Conservation (phyloP, 1,284 basidiomycete genomes). For the Trichosporon sp. region DNA sequence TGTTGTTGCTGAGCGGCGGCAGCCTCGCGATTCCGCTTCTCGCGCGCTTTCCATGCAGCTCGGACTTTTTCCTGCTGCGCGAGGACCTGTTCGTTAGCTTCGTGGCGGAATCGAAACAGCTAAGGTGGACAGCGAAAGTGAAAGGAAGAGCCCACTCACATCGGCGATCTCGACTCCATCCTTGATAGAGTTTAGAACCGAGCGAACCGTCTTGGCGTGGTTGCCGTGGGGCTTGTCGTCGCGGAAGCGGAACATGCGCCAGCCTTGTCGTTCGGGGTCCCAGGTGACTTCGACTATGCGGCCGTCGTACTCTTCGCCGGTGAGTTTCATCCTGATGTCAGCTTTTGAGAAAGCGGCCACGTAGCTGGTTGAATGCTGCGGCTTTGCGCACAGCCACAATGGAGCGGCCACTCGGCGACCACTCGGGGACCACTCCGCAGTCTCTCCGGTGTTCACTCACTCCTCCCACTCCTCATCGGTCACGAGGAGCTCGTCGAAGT, state of each 20-base stretch:
- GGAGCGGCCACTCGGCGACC: too few relatives aligned
- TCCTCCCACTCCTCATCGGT: constrained; percentile 88
- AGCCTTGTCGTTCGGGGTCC: constrained; percentile 61
- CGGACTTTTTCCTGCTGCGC: constrained; percentile 35
- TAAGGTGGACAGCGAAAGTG: not conserved
- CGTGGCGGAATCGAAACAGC: not conserved
- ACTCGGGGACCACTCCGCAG: too few relatives aligned
- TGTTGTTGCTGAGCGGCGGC: constrained; percentile 4
- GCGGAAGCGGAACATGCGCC: constrained; percentile 85
- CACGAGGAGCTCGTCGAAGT: constrained; percentile 80
- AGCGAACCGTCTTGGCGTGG: constrained; percentile 71
- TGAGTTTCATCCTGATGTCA: constrained; percentile 65
- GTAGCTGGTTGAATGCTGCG: not conserved
- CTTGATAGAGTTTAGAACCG: constrained; percentile 76
- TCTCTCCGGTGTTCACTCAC: constrained; percentile 52
- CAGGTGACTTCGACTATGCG: constrained; percentile 90
- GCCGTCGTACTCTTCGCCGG: constrained; percentile 84
- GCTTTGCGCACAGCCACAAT: not conserved
- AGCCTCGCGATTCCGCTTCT: constrained; percentile 13
- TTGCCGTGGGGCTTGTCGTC: constrained; percentile 89
- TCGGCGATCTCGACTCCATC: constrained; percentile 83
- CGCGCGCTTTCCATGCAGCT: constrained; percentile 40
- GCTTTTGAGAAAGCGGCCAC: not conserved
- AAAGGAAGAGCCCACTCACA: constrained; percentile 51
- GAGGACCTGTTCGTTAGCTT: constrained; percentile 58